Percentiles rank a stretch among this genome's conserved stretches.
phyloP scores from a whole-genome alignment of 768 basidiomycete genomes.

The Cystobasidium ongulense region DNA sequence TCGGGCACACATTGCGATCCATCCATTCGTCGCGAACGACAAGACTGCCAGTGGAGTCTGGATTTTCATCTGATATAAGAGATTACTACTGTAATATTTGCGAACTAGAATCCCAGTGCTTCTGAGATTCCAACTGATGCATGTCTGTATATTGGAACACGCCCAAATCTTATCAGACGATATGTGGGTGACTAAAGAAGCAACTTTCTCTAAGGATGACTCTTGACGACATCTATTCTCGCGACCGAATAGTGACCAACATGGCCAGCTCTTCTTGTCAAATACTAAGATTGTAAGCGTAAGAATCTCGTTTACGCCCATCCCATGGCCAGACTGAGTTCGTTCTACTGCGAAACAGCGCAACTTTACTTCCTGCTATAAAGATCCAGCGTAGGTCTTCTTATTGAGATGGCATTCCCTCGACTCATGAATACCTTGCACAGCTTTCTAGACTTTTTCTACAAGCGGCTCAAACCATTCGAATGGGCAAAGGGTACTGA shows the following conservation, averaged over 20 bases:
- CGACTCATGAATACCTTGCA: neutral
- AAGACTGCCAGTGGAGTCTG: neutral
- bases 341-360: conserved; percentile 1
- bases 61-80: neutral
- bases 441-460: conserved; percentile 37
- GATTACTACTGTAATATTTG: neutral
- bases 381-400: conserved; percentile 29
- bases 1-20: neutral
- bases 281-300: conserved; percentile 13
- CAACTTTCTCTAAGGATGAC: too few relatives aligned
- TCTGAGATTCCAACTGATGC: neutral
- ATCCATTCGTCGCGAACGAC: neutral
- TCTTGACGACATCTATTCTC: neutral
- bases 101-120: neutral
- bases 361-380: conserved; percentile 34
- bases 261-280: conserved; percentile 37
- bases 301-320: neutral
- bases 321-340: neutral
- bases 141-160: too few relatives aligned
- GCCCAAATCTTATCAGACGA: neutral
- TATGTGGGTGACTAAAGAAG: neutral
- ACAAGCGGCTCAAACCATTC: conserved; percentile 19
- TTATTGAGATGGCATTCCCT: neutral
- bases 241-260: conserved; percentile 36
- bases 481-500: neutral